Evolutionary conservation across 192 early-diverging fungal species (phyloP), one percentile per base, ranked within the genome.

Genomic region (Gaertneriomyces sp.): DNA sequence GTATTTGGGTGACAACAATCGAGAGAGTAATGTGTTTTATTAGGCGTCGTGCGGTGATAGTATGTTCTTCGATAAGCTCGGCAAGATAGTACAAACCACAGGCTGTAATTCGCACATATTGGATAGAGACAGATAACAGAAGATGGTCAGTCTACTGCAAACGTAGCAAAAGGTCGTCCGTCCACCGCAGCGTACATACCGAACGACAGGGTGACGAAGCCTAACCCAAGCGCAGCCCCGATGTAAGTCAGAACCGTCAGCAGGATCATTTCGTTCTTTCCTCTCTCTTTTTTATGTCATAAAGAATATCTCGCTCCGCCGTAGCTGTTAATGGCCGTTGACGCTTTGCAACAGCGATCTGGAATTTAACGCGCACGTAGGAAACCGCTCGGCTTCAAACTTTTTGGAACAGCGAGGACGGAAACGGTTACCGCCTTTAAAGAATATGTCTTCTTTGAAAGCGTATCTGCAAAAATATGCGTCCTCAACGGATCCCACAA

Each of bases 61-160:
- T 69, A 66, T 47, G 25, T 57, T 46, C 43, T 53, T 83, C 76
- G 53, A 89, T 82, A 25, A 88, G 58, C 59, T 88, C 87, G 40
- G 87, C 81, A 8, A 92, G 76, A 61, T 93, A 93, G 69, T 94
- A 94, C 41, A 94, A 79, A 7, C 91, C 91, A 71, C 89, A 90
- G 19, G 90, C 91, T 93, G 63, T 42, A 61, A 0, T 19, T 5
- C 42, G 14, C 53, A 45, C 25, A 33, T 33, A 33, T 33, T 1
- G 25, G 25, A 45, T n/a, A 46, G 45, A 45, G 12, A 10, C 19
- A 52, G 42, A 59, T 19, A 63, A n/a, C 25, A 56, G 60, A 2
- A 60, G 59, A 33, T 74, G 45, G 9, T 70, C 5, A 14, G 19
- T 45, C 47, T 17, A 51, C 9, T 45, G 45, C 4, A 1, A 51